A percentile compares a stretch with the other conserved stretches of the same genome.
Conservation (phyloP, 2,329 filamentous ascomycete species). For the Drechslera avenae region DNA sequence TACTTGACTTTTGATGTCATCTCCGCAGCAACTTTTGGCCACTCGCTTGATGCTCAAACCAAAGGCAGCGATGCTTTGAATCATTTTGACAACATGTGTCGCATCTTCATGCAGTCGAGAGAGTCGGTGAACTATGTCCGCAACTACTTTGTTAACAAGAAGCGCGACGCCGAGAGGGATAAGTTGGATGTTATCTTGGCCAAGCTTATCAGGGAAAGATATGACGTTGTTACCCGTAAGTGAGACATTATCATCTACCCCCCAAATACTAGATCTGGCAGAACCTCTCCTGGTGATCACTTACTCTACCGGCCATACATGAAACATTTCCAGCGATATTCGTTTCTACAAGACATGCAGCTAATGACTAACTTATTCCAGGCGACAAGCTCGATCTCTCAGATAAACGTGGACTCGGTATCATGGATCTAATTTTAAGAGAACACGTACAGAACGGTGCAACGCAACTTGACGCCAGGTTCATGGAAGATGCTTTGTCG, state of each 20-base stretch:
- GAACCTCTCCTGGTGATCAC: no score
- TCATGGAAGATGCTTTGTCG: slow-evolving; percentile 45
- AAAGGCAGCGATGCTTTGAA: slow-evolving; percentile 25
- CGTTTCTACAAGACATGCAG: not conserved
- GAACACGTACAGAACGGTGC: slow-evolving; percentile 31
- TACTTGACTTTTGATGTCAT: slow-evolving; percentile 39
- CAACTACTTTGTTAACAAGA: slow-evolving; percentile 18
- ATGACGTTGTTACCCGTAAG: slow-evolving; percentile 27
- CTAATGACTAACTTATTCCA: not conserved
- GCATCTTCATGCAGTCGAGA: slow-evolving; percentile 15
- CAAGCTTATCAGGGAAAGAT: slow-evolving; percentile 46
- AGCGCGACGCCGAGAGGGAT: slow-evolving; percentile 9
- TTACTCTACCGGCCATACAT: no score
- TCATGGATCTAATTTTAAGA: slow-evolving; percentile 43
- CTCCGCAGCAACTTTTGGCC: slow-evolving; percentile 30
- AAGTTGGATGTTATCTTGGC: slow-evolving; percentile 43
- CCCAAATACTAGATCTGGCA: no score
- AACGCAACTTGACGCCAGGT: slow-evolving; percentile 37
- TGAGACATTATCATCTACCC: not conserved
- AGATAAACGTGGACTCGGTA: slow-evolving; percentile 43
- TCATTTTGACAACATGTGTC: slow-evolving; percentile 27
- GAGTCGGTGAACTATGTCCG: slow-evolving; percentile 29
- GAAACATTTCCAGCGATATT: not conserved
- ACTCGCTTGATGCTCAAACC: slow-evolving; percentile 31
- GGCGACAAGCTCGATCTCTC: slow-evolving; percentile 42